Evolutionary conservation across 2,329 filamentous ascomycete genomes (phyloP).

Genomic region (Aspergillus proliferans): DNA sequence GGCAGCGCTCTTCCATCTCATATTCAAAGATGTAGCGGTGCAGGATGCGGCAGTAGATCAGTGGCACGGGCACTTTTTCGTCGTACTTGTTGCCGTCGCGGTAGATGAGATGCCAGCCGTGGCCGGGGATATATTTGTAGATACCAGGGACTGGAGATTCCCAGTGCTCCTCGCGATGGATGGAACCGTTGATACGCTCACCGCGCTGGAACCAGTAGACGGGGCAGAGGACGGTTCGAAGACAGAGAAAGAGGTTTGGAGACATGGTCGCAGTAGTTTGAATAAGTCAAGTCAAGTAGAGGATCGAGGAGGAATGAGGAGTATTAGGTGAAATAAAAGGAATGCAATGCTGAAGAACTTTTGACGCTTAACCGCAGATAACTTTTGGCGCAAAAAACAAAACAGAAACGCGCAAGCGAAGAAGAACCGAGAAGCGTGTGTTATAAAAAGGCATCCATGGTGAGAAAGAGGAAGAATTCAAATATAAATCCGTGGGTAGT

Average conservation of each 20-base stretch:
- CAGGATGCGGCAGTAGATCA: constrained; percentile 46
- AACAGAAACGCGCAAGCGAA: constrained; percentile 3
- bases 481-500: background rate
- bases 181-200: constrained; percentile 32
- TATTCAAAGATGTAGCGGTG: constrained; percentile 44
- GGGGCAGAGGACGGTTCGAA: constrained; percentile 44
- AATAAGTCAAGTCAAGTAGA: background rate
- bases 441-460: background rate
- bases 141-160: constrained; percentile 42
- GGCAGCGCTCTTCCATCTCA: constrained; percentile 44
- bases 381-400: constrained; percentile 5
- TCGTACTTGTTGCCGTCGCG: constrained; percentile 30
- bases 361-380: constrained; percentile 21
- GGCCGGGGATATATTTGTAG: constrained; percentile 46
- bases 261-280: constrained; percentile 32
- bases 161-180: constrained; percentile 44
- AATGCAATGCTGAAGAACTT: constrained; percentile 5
- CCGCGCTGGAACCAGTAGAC: constrained; percentile 45
- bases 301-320: constrained; percentile 1
- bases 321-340: constrained; percentile 6
- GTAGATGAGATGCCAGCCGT: constrained; percentile 45
- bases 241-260: constrained; percentile 46
- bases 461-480: background rate
- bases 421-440: constrained; percentile 3
- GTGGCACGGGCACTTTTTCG: constrained; percentile 28